Evolutionary conservation across 2,329 filamentous ascomycete species (phyloP).

Genomic region (Verticillium nonalfalfae): DNA sequence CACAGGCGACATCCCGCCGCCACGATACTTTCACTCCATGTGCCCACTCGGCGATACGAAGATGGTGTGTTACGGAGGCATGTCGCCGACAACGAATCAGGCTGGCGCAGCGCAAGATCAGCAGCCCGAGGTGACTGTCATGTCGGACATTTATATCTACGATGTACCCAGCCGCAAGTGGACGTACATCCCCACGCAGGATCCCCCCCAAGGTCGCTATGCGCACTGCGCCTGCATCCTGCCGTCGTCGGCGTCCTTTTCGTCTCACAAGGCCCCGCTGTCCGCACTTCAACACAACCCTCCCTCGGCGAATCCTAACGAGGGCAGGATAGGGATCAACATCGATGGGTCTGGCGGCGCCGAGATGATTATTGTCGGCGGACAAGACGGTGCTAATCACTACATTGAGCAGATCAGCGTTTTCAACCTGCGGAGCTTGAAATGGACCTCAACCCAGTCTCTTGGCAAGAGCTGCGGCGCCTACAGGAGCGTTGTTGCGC

Average conservation of each 20-base stretch:
- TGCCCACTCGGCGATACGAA: conserved; percentile 92
- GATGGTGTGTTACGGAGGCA: conserved; percentile 95
- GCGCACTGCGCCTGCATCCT: conserved; percentile 93
- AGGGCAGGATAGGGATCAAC: conserved; percentile 79
- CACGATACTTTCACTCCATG: conserved; percentile 95
- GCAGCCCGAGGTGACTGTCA: conserved; percentile 85
- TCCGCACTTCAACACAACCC: conserved; percentile 89
- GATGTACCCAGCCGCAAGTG: conserved; percentile 78
- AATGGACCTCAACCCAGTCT: conserved; percentile 86
- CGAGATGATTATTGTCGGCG: conserved; percentile 95
- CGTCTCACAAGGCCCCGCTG: conserved; percentile 74
- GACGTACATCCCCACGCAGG: conserved; percentile 75
- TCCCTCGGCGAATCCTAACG: conserved; percentile 73
- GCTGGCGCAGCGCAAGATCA: conserved; percentile 48
- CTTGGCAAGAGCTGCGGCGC: conserved; percentile 92
- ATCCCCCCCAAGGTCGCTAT: conserved; percentile 88
- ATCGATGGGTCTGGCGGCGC: conserved; percentile 88
- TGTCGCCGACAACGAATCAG: conserved; percentile 69
- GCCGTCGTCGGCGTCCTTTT: conserved; percentile 80
- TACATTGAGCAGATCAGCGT: conserved; percentile 99
- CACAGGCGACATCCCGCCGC: conserved; percentile 77
- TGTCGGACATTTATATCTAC: conserved; percentile 97
- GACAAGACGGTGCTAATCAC: conserved; percentile 94
- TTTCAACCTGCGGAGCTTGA: conserved; percentile 90
- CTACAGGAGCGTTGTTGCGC: conserved; percentile 90